A percentile compares a stretch with the other conserved stretches of the same genome.
Conservation (phyloP, 2,329 filamentous ascomycete species). For the Fusarium denticulatum region DNA sequence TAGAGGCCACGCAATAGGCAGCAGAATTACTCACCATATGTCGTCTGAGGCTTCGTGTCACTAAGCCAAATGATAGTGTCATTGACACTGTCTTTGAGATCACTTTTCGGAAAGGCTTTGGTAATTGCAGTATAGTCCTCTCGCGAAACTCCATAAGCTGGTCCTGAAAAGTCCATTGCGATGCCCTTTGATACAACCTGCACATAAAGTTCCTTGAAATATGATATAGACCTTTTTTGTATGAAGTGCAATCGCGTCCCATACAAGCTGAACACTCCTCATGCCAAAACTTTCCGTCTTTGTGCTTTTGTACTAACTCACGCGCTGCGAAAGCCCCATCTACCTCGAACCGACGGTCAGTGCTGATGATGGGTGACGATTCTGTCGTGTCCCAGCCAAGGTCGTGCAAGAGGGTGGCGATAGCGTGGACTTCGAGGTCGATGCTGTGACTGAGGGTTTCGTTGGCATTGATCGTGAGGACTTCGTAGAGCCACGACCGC, state of each 20-base stretch:
- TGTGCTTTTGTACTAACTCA: neutral
- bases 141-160: neutral
- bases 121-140: neutral
- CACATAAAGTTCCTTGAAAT: conserved; percentile 23
- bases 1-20: neutral
- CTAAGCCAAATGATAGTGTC: conserved; percentile 17
- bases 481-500: conserved; percentile 13
- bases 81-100: conserved; percentile 3
- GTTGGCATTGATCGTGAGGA: conserved; percentile 5
- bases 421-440: conserved; percentile 12
- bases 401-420: conserved; percentile 18
- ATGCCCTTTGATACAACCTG: conserved; percentile 6
- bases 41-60: conserved; percentile 9
- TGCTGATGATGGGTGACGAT: conserved; percentile 2
- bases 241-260: conserved; percentile 23
- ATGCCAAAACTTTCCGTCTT: conserved; percentile 8
- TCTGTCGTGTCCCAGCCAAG: conserved; percentile 19
- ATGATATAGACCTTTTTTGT: neutral
- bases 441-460: neutral
- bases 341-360: conserved; percentile 8
- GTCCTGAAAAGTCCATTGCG: conserved; percentile 1
- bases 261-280: neutral
- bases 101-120: neutral
- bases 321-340: conserved; percentile 16
- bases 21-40: neutral